Evolutionary conservation across 495 filamentous ascomycete genomes (phyloP).

Genomic region (Tuber aestivum): DNA sequence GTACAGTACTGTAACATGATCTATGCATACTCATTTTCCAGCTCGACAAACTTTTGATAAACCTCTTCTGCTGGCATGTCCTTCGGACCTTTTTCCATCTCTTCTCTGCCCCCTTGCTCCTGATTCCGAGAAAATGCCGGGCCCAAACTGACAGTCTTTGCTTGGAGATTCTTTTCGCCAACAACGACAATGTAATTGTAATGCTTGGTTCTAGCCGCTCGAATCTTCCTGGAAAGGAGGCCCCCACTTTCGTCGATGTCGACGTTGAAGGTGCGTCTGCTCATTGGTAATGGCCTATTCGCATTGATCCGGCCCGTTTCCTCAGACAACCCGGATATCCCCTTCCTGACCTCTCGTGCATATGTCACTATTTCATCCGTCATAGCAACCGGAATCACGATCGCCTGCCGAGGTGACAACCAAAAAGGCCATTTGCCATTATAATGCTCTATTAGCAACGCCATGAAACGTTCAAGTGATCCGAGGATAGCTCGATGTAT

Average conservation of each 20-base stretch:
- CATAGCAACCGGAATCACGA: constrained; percentile 71
- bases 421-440: constrained; percentile 83
- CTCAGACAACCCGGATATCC: constrained; percentile 45
- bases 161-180: constrained; percentile 50
- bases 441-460: constrained; percentile 79
- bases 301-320: constrained; percentile 35
- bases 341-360: constrained; percentile 50
- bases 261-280: constrained; percentile 55
- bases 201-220: constrained; percentile 63
- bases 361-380: constrained; percentile 52
- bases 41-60: constrained; percentile 33
- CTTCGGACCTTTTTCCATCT: neutral
- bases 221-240: constrained; percentile 61
- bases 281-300: constrained; percentile 45
- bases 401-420: constrained; percentile 76
- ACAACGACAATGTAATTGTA: constrained; percentile 72
- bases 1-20: constrained; percentile 13
- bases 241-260: constrained; percentile 64
- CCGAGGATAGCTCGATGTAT: constrained; percentile 86
- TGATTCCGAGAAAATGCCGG: constrained; percentile 7
- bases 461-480: constrained; percentile 79
- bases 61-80: constrained; percentile 33
- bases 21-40: constrained; percentile 38
- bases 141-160: constrained; percentile 38
- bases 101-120: constrained; percentile 9